Conservation (phyloP, 73 alveolate species). For the Symbiodinium natans region DNA sequence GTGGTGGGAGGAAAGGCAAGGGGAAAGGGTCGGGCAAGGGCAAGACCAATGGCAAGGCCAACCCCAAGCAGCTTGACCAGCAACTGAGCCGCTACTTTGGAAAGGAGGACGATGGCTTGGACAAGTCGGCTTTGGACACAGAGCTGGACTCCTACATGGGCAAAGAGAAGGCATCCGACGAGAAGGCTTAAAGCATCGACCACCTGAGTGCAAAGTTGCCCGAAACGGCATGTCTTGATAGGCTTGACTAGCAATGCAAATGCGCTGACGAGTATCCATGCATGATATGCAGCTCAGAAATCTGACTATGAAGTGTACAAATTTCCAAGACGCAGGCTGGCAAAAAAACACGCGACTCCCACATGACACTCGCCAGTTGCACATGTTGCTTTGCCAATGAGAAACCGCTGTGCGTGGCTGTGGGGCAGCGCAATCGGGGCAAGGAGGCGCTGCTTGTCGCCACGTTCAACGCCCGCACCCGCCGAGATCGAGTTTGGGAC, state of each 20-base stretch:
- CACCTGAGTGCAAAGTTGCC: background rate
- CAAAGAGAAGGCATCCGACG: constrained; percentile 11
- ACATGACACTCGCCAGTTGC: background rate
- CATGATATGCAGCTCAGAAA: background rate
- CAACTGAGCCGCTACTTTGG: constrained; percentile 65
- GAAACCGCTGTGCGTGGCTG: background rate
- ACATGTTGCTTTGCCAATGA: background rate
- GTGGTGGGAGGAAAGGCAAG: background rate
- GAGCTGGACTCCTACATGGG: constrained; percentile 87
- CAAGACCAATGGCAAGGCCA: constrained; percentile 54
- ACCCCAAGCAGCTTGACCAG: constrained; percentile 83
- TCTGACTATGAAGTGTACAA: background rate
- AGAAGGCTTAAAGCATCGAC: background rate
- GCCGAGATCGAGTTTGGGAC: constrained; percentile 71
- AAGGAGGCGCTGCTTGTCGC: constrained; percentile 50
- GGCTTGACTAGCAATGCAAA: background rate
- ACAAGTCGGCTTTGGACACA: constrained; percentile 26
- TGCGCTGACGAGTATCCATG: background rate
- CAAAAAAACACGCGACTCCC: background rate
- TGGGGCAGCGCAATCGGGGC: background rate
- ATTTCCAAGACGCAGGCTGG: background rate
- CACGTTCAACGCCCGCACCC: constrained; percentile 61
- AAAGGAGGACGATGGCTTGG: constrained; percentile 54
- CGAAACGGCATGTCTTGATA: background rate
- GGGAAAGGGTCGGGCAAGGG: constrained; percentile 34